These are phyloP conservation scores for Amanita subjunquillea DNA, from an alignment of 768 basidiomycete genomes.

Conservation along the genomic window DNA sequence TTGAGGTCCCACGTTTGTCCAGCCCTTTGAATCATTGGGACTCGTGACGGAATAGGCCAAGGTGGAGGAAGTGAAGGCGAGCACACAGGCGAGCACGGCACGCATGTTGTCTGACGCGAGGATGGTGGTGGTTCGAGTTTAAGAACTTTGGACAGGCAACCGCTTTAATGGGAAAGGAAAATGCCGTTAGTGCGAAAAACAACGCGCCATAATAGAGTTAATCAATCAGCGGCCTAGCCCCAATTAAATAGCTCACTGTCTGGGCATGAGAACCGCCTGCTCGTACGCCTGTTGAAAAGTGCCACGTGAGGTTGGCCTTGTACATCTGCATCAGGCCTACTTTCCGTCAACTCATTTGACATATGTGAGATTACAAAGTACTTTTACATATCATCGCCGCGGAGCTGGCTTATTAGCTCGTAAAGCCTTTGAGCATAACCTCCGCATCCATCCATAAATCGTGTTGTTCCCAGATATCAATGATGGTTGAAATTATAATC, in stretches of 20 bases:
- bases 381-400: not conserved
- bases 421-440: slow-evolving; percentile 26
- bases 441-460: slow-evolving; percentile 78
- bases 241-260: not conserved
- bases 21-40: slow-evolving; percentile 37
- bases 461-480: slow-evolving; percentile 65
- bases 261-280: not conserved
- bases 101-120: not conserved
- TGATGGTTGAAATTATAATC: slow-evolving; percentile 59
- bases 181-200: not conserved
- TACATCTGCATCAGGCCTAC: not conserved
- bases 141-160: slow-evolving; percentile 7
- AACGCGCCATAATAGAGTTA: not conserved
- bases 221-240: not conserved
- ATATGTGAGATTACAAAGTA: not conserved
- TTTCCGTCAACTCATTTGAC: not conserved
- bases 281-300: not conserved
- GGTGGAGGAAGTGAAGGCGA: slow-evolving; percentile 43
- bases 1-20: slow-evolving; percentile 49
- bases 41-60: slow-evolving; percentile 53
- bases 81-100: slow-evolving; percentile 22
- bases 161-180: slow-evolving; percentile 10
- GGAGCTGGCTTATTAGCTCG: not conserved
- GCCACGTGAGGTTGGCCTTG: not conserved
- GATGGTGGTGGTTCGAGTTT: not conserved